Evolutionary conservation across 2,329 filamentous ascomycete genomes (phyloP).

Genomic region (Akanthomyces dipterigenus): DNA sequence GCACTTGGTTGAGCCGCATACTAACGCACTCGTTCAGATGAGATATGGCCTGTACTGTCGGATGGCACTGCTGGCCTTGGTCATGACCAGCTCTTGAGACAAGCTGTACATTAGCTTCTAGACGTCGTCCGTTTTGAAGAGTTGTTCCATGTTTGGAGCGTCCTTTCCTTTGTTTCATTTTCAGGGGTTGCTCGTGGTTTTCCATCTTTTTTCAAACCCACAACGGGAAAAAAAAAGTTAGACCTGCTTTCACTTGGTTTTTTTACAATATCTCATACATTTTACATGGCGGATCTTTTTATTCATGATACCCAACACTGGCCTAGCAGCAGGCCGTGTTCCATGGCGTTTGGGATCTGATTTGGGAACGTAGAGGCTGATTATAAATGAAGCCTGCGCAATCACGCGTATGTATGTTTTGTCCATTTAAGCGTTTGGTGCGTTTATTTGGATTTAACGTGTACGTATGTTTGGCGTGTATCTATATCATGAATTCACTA

Average conservation of each 20-base stretch:
- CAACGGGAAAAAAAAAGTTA: background rate
- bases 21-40: constrained; percentile 57
- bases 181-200: background rate
- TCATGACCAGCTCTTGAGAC: constrained; percentile 52
- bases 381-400: background rate
- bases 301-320: constrained; percentile 10
- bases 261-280: constrained; percentile 7
- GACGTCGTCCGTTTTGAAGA: constrained; percentile 10
- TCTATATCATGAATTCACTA: constrained; percentile 14
- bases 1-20: background rate
- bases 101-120: constrained; percentile 8
- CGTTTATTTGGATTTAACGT: constrained; percentile 10
- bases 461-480: constrained; percentile 8
- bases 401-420: constrained; percentile 3
- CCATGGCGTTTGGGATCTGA: background rate
- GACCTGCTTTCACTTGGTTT: constrained; percentile 1
- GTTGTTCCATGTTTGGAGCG: background rate
- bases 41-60: constrained; percentile 94
- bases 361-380: constrained; percentile 4
- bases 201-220: constrained; percentile 1
- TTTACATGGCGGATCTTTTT: constrained; percentile 9
- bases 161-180: constrained; percentile 1
- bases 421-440: background rate
- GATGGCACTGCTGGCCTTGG: constrained; percentile 92
- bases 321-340: background rate